A percentile compares a stretch with the other conserved stretches of the same genome.
These are phyloP conservation scores for Lasiosphaeris hirsuta DNA, from an alignment of 495 filamentous ascomycete genomes.

Conservation along the genomic window DNA sequence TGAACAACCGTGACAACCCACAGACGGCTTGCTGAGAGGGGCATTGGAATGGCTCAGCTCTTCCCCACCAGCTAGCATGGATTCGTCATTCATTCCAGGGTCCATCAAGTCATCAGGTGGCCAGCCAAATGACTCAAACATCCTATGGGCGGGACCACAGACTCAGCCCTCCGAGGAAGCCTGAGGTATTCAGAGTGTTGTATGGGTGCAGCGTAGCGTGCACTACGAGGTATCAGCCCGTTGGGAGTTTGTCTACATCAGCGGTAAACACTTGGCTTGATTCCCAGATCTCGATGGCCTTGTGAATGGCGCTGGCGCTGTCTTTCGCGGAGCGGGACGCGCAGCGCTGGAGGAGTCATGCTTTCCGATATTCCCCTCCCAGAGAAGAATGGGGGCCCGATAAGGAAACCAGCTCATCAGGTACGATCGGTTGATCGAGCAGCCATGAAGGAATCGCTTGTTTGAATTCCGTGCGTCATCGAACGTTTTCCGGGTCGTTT, in stretches of 20 bases:
- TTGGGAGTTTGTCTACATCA: not conserved
- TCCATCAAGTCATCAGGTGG: conserved; percentile 9
- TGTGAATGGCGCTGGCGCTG: not conserved
- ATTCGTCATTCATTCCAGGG: conserved; percentile 12
- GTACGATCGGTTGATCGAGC: too few species aligned
- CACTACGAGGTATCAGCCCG: too few species aligned
- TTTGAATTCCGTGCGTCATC: conserved; percentile 2
- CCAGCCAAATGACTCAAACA: conserved; percentile 11
- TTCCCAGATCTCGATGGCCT: not conserved
- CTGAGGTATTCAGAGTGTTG: too few species aligned
- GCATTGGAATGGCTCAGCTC: conserved; percentile 28
- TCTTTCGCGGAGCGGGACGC: not conserved
- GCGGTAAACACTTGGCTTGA: not conserved
- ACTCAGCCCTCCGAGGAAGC: too few species aligned
- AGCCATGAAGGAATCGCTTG: not conserved
- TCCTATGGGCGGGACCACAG: too few species aligned
- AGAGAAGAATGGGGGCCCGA: too few species aligned
- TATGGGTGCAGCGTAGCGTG: too few species aligned
- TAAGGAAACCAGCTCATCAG: too few species aligned
- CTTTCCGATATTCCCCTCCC: too few species aligned
- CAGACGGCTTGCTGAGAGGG: conserved; percentile 17
- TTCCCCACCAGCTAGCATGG: not conserved
- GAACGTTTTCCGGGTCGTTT: not conserved
- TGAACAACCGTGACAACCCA: too few species aligned
- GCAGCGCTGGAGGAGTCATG: too few species aligned